Conservation (phyloP, 208 protist species). For the Strigomonas culicis region DNA sequence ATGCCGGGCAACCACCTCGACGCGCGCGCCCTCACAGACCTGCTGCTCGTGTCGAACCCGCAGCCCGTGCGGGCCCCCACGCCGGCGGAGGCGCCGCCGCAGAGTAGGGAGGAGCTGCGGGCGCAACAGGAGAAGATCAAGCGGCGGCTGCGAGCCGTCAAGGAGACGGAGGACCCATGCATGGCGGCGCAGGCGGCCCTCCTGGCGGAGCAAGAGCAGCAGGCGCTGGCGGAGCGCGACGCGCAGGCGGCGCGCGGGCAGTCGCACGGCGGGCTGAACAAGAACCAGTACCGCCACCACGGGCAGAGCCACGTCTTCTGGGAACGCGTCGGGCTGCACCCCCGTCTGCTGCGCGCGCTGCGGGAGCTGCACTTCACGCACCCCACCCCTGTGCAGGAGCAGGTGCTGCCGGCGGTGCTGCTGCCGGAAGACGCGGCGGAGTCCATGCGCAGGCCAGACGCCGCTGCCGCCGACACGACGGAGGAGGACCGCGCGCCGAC, state of each 20-base stretch:
- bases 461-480: not conserved
- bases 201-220: slow-evolving; percentile 31
- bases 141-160: too few relatives aligned
- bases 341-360: slow-evolving; percentile 58
- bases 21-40: slow-evolving; percentile 66
- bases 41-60: slow-evolving; percentile 37
- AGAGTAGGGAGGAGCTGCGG: too few relatives aligned
- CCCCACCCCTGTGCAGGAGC: slow-evolving; percentile 83
- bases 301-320: slow-evolving; percentile 79
- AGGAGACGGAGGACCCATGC: not conserved
- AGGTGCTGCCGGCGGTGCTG: slow-evolving; percentile 69
- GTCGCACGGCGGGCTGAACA: slow-evolving; percentile 21
- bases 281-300: slow-evolving; percentile 77
- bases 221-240: slow-evolving; percentile 20
- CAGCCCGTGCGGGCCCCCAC: not conserved
- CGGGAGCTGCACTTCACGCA: slow-evolving; percentile 71
- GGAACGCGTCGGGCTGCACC: slow-evolving; percentile 74
- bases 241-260: not conserved
- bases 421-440: slow-evolving; percentile 1
- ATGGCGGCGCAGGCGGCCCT: not conserved
- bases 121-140: too few relatives aligned
- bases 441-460: not conserved
- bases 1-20: slow-evolving; percentile 51
- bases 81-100: not conserved
- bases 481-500: slow-evolving; percentile 6